Conservation (phyloP, 106 monocot genomes). For the Chionographis japonica region DNA sequence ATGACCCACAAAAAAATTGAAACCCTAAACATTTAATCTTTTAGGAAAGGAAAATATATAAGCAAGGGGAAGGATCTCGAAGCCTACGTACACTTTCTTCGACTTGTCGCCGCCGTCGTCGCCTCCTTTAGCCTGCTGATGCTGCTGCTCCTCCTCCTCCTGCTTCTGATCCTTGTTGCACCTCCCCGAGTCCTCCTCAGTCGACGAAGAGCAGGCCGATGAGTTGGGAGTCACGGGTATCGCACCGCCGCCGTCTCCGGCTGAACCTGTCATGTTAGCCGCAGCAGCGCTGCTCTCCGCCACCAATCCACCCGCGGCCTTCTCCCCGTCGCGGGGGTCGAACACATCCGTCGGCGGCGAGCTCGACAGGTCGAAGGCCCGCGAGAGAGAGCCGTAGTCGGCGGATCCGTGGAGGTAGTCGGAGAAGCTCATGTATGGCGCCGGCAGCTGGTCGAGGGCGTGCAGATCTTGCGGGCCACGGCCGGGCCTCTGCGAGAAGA, state of each 20-base stretch:
- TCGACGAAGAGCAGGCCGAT: slow-evolving; percentile 64
- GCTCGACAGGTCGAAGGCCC: slow-evolving; percentile 27
- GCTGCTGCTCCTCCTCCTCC: slow-evolving; percentile 15
- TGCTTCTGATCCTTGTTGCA: slow-evolving; percentile 30
- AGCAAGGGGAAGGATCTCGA: neutral
- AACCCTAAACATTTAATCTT: neutral
- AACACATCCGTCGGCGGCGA: neutral
- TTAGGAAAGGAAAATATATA: neutral
- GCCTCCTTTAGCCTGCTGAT: neutral
- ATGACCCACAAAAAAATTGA: neutral
- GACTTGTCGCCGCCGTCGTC: slow-evolving; percentile 36
- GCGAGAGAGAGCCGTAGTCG: slow-evolving; percentile 28
- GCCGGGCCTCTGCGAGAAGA: slow-evolving; percentile 15
- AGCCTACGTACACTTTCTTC: slow-evolving; percentile 68
- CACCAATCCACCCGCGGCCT: slow-evolving; percentile 6
- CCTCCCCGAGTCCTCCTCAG: slow-evolving; percentile 43
- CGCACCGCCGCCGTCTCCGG: slow-evolving; percentile 6
- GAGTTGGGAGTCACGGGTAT: slow-evolving; percentile 61
- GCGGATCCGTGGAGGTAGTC: slow-evolving; percentile 25
- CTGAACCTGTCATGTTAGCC: neutral
- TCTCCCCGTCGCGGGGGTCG: neutral
- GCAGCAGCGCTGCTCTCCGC: slow-evolving; percentile 2
- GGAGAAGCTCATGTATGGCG: slow-evolving; percentile 12
- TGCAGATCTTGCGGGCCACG: neutral
- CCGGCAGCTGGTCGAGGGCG: neutral